Conservation (phyloP, 2,329 filamentous ascomycete species). For the Curvularia eragrostidis region DNA sequence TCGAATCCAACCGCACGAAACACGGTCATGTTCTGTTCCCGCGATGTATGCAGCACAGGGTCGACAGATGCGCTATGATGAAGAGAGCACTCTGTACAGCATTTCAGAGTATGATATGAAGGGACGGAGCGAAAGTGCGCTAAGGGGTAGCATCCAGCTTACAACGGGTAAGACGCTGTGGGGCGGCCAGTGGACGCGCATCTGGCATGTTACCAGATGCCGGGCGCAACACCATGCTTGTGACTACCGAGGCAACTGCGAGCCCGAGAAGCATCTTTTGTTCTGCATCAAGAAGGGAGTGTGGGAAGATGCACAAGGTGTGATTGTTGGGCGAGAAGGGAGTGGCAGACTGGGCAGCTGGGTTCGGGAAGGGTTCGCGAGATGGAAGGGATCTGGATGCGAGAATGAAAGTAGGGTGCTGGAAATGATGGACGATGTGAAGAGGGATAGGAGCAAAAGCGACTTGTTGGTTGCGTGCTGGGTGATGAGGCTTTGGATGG, state of each 20-base stretch:
- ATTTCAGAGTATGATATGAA: constrained; percentile 29
- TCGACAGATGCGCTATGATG: constrained; percentile 24
- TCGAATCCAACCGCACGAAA: constrained; percentile 26
- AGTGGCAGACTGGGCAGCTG: not conserved
- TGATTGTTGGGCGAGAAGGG: constrained; percentile 21
- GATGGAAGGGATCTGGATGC: not conserved
- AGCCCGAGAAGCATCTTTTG: constrained; percentile 30
- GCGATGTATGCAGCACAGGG: constrained; percentile 3
- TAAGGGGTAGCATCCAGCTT: constrained; percentile 18
- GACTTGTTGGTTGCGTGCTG: constrained; percentile 39
- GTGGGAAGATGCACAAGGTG: constrained; percentile 31
- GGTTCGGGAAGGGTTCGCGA: not conserved
- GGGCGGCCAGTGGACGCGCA: constrained; percentile 26
- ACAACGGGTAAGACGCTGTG: constrained; percentile 24
- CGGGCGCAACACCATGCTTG: constrained; percentile 18
- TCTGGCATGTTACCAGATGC: constrained; percentile 31
- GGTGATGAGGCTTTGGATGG: constrained; percentile 34
- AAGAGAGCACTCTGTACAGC: constrained; percentile 32
- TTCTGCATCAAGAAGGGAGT: constrained; percentile 27
- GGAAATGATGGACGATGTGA: constrained; percentile 19
- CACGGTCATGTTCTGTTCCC: constrained; percentile 20
- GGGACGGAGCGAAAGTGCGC: constrained; percentile 20
- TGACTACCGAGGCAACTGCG: constrained; percentile 12
- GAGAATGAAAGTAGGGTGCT: constrained; percentile 8
- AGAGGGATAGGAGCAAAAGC: constrained; percentile 14